Evolutionary conservation across 2,329 filamentous ascomycete genomes (phyloP).

Genomic region (Furcasterigmium furcatum): DNA sequence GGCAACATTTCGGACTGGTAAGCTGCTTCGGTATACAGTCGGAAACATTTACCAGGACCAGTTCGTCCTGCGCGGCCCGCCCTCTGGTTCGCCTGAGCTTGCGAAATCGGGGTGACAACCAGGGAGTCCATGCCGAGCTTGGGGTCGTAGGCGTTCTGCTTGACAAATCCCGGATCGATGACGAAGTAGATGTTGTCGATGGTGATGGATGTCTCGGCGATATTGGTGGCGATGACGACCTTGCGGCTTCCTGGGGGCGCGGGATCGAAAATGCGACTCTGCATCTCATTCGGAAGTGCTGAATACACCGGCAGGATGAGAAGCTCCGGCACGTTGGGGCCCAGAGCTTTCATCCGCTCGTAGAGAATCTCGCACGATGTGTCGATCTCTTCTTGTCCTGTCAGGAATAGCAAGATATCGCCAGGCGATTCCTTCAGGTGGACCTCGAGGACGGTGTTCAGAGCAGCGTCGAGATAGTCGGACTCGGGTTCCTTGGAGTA

Average conservation of each 20-base stretch:
- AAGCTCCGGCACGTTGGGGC: conserved; percentile 85
- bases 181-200: conserved; percentile 98
- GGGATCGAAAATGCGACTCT: conserved; percentile 91
- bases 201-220: conserved; percentile 95
- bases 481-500: conserved; percentile 94
- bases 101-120: conserved; percentile 92
- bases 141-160: conserved; percentile 95
- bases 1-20: conserved; percentile 97
- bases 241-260: conserved; percentile 83
- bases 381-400: conserved; percentile 97
- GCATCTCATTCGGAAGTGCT: conserved; percentile 87
- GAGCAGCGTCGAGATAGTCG: conserved; percentile 88
- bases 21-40: conserved; percentile 90
- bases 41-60: conserved; percentile 92
- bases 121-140: conserved; percentile 98
- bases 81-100: conserved; percentile 93
- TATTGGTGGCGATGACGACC: conserved; percentile 97
- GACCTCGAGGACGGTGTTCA: conserved; percentile 98
- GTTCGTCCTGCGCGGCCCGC: conserved; percentile 91
- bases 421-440: conserved; percentile 88
- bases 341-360: conserved; percentile 94
- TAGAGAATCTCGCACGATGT: conserved; percentile 88
- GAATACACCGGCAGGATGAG: conserved; percentile 96
- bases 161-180: conserved; percentile 94
- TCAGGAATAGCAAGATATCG: conserved; percentile 95